Evolutionary conservation across 495 filamentous ascomycete genomes (phyloP), one percentile per base, ranked within the genome.

Genomic region (Halenospora varia): DNA sequence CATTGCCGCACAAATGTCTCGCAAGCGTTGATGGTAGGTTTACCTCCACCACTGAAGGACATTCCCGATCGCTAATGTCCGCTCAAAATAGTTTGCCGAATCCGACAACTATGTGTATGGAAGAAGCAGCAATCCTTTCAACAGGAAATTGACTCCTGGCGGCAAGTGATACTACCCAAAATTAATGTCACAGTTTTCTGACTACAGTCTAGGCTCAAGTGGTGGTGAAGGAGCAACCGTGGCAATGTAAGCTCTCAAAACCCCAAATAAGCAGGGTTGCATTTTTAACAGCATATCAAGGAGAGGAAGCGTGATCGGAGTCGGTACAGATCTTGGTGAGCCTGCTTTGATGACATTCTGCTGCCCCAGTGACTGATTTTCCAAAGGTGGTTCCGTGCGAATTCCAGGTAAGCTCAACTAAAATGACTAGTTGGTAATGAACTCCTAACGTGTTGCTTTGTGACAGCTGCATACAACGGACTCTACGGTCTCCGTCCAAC

Each of bases 281-380:
- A n/a, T n/a, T n/a, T n/a, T n/a, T n/a, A n/a, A n/a, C n/a, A n/a
- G n/a, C n/a, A n/a, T n/a, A n/a, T n/a, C n/a, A 4, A 35, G 29
- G 0, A 63, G 75, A 0, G 84, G 83, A 2, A 83, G 80, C 24
- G 67, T 76, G 15, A 66, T 88, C 0, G 35, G 82, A 1, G 75
- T 85, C 20, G 83, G 81, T 0, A 79, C 78, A 0, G 82, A 85
- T 61, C 72, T 85, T 35, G 83, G 86, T 86, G 89, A 35, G 4
- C 13, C 13, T 35, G 13, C 13, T 13, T 35, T 35, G 6, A 4
- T 35, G 6, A 35, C 29, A 4, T 35, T 13, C 29, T 13, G 29
- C 4, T 6, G 13, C 29, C 13, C 13, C 13, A 35, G 6, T 35
- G 13, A 35, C 29, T 35, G 29, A 4, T 35, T 4, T 35, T 35